These are phyloP conservation scores for Phytopythium boreale DNA, from an alignment of 352 stramenopile species.

Conservation along the genomic window DNA sequence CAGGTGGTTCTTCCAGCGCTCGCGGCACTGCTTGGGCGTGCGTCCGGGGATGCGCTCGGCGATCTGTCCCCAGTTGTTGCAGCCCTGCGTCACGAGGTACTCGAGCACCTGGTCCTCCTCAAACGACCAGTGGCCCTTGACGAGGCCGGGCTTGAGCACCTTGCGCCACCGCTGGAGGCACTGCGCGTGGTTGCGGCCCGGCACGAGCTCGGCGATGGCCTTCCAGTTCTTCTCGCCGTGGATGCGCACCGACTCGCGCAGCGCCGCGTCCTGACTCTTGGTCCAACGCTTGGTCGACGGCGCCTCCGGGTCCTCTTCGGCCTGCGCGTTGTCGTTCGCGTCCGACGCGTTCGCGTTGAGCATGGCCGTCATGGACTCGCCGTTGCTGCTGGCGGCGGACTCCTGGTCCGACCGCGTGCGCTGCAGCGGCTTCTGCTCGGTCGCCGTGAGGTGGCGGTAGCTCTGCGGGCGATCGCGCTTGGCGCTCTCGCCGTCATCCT, in stretches of 20 bases:
- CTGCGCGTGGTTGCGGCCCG: constrained; percentile 83
- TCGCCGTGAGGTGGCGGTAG: constrained; percentile 48
- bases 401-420: constrained; percentile 46
- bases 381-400: neutral
- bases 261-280: constrained; percentile 79
- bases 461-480: constrained; percentile 79
- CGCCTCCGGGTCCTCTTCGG: constrained; percentile 58
- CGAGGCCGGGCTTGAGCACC: constrained; percentile 93
- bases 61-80: constrained; percentile 94
- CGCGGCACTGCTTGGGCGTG: constrained; percentile 90
- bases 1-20: constrained; percentile 90
- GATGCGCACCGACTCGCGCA: constrained; percentile 79
- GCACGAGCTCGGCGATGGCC: constrained; percentile 80
- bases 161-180: constrained; percentile 90
- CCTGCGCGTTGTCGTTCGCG: constrained; percentile 30
- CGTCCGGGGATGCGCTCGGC: constrained; percentile 90
- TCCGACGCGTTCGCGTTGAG: constrained; percentile 21
- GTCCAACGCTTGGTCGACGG: constrained; percentile 87
- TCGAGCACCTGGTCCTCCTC: constrained; percentile 94
- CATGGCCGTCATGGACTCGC: constrained; percentile 12
- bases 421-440: constrained; percentile 64
- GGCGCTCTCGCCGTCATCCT: constrained; percentile 30
- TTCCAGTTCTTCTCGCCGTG: constrained; percentile 91
- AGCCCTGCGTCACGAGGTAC: constrained; percentile 83
- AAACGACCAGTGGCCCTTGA: constrained; percentile 95